Conservation (phyloP, 2,329 filamentous ascomycete genomes). For the Alternaria metachromatica region DNA sequence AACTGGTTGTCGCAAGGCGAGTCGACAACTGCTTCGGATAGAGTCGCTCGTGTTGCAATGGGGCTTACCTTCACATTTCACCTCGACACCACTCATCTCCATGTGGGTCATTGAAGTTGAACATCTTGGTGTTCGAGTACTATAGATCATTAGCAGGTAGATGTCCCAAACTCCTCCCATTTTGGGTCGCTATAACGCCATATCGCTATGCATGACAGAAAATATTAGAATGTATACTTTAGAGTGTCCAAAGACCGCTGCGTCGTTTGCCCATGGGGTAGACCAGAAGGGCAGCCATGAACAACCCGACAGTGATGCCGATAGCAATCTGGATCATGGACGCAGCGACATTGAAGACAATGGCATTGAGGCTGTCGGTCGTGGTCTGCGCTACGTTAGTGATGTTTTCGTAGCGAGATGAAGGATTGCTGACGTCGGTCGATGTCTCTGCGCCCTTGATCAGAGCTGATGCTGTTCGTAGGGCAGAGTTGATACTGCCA, state of each 20-base stretch:
- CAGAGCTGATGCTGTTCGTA: slow-evolving; percentile 36
- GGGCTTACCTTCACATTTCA: slow-evolving; percentile 27
- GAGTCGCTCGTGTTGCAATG: slow-evolving; percentile 8
- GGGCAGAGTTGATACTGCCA: slow-evolving; percentile 37
- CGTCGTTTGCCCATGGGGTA: slow-evolving; percentile 59
- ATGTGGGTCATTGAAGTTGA: slow-evolving; percentile 12
- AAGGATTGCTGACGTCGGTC: slow-evolving; percentile 26
- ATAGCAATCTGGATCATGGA: slow-evolving; percentile 59
- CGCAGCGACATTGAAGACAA: slow-evolving; percentile 54
- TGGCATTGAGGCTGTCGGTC: slow-evolving; percentile 30
- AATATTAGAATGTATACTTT: slow-evolving; percentile 26
- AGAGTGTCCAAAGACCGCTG: slow-evolving; percentile 46
- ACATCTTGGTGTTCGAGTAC: slow-evolving; percentile 18
- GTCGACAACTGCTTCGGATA: slow-evolving; percentile 5
- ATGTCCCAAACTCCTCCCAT: slow-evolving; percentile 5
- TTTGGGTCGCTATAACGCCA: slow-evolving; percentile 22
- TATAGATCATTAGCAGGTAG: slow-evolving; percentile 29
- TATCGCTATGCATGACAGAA: slow-evolving; percentile 25
- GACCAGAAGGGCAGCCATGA: slow-evolving; percentile 56
- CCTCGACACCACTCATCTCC: slow-evolving; percentile 24
- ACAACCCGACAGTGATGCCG: slow-evolving; percentile 59
- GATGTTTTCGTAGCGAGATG: not conserved
- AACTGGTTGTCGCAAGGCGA: slow-evolving; percentile 7
- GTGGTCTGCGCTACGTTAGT: slow-evolving; percentile 22
- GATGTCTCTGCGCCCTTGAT: slow-evolving; percentile 27